Base-by-base conservation (phyloP, 306 rosid genomes). In the Heteromeles arbutifolia region DNA sequence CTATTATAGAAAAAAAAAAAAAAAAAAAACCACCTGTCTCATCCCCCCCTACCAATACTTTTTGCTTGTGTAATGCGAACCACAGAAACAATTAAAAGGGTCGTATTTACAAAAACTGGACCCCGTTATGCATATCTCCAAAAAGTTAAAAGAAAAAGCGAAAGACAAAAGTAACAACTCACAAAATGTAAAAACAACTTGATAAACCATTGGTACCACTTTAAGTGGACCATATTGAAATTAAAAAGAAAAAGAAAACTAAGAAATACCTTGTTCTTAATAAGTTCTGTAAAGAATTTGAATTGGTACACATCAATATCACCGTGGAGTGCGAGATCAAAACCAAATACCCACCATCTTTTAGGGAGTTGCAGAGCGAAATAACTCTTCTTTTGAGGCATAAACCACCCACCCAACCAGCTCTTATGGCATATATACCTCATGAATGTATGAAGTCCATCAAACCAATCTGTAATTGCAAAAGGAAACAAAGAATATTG, bases 351-450 rank as follows among this genome's bases (percentile, higher is more conserved):
- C 99, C 99, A 95, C 99, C 99, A 95, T 74, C 87, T 73, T 85
- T 89, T 89, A 57, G 99, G 99, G 73, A 95, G 97, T 82, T 92
- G 88, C 85, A 95, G 82, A 75, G 99, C 99, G 72, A 95, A 95
- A 78, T 92, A 95, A 87, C 99, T 95, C 91, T 89, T 95, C 84
- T 83, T 95, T 82, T 95, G 99, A 66, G 97, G 97, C 93, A 95
- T 90, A 72, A 92, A 87, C 99, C 99, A 95, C 79, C 99, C 99
- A 59, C 99, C 99, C 87, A 95, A 88, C 99, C 99, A 95, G 85
- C 84, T 92, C 84, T 87, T 92, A 77, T 92, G 93, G 81, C 97
- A 95, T 79, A 95, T 88, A 80, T 83, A 90, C 91, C 97, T 86
- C 93, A 95, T 95, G 82, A 92, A 95, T 58, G 99, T 95, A 80